These are phyloP conservation scores for Shiraia bambusicola DNA, from an alignment of 2,329 filamentous ascomycete species.

Conservation along the genomic window DNA sequence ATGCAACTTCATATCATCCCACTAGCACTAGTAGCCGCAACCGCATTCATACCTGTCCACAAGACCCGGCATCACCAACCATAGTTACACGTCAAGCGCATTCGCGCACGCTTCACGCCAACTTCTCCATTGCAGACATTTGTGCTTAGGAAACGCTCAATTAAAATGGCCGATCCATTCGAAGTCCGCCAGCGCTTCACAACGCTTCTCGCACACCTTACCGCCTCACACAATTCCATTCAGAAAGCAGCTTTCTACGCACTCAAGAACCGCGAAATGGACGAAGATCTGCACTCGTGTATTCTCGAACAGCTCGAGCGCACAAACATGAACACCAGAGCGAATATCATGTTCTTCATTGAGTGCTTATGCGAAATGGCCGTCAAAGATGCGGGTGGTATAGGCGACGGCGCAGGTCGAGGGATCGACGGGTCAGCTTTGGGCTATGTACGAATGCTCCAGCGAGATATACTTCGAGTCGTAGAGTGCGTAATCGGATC, in stretches of 20 bases:
- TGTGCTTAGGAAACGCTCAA: not conserved
- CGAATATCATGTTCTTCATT: conserved; percentile 99
- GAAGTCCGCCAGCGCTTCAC: conserved; percentile 99
- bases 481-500: conserved; percentile 90
- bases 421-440: conserved; percentile 59
- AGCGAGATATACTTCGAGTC: conserved; percentile 85
- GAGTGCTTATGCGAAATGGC: conserved; percentile 91
- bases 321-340: conserved; percentile 94
- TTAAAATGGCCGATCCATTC: conserved; percentile 79
- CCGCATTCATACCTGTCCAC: not conserved
- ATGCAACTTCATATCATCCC: not conserved
- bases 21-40: not conserved
- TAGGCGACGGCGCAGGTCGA: conserved; percentile 75
- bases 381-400: conserved; percentile 69
- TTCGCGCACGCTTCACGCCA: not conserved
- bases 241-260: conserved; percentile 95
- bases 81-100: not conserved
- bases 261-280: conserved; percentile 88
- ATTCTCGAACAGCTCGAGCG: conserved; percentile 93
- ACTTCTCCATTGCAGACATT: not conserved
- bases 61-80: not conserved
- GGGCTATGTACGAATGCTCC: conserved; percentile 91
- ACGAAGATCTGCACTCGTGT: conserved; percentile 95
- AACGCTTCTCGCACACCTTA: conserved; percentile 82
- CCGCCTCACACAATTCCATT: conserved; percentile 83